Conservation (phyloP, 176 grass and related monocot genomes). For the Melocanna baccifera region DNA sequence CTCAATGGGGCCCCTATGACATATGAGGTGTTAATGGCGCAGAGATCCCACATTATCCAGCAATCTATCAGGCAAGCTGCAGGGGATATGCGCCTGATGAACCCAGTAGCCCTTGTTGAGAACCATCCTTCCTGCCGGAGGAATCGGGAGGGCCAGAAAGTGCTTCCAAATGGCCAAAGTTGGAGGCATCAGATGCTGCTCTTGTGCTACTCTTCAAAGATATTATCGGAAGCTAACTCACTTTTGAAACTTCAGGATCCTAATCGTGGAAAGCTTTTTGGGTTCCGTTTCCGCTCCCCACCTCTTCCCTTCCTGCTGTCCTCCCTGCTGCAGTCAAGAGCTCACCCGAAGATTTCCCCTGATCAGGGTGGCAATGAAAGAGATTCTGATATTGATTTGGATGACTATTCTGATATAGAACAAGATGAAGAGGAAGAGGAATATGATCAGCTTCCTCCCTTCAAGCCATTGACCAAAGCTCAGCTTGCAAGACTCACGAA, state of each 20-base stretch:
- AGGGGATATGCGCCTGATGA: slow-evolving; percentile 90
- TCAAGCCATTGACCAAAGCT: slow-evolving; percentile 84
- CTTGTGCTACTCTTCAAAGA: slow-evolving; percentile 91
- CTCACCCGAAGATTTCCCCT: slow-evolving; percentile 65
- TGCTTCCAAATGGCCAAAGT: slow-evolving; percentile 81
- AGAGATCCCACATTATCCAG: slow-evolving; percentile 88
- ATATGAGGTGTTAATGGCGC: slow-evolving; percentile 85
- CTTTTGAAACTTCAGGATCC: slow-evolving; percentile 83
- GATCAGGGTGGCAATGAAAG: slow-evolving; percentile 65
- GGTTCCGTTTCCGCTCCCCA: slow-evolving; percentile 58
- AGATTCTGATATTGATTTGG: slow-evolving; percentile 70
- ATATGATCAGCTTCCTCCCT: slow-evolving; percentile 91
- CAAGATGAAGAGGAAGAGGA: slow-evolving; percentile 92
- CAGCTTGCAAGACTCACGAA: slow-evolving; percentile 81
- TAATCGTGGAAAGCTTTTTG: slow-evolving; percentile 66
- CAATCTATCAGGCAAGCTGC: slow-evolving; percentile 71
- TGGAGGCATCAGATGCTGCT: slow-evolving; percentile 88
- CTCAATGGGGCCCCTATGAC: slow-evolving; percentile 69
- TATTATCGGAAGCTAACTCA: slow-evolving; percentile 82
- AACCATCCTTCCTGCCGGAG: slow-evolving; percentile 85
- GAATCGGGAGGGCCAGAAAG: slow-evolving; percentile 67
- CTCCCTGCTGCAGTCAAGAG: slow-evolving; percentile 73
- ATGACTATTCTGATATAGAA: slow-evolving; percentile 76
- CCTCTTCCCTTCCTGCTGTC: slow-evolving; percentile 79
- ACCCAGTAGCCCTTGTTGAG: slow-evolving; percentile 84